Conservation (phyloP, 495 filamentous ascomycete species). For the Trichodelitschia bisporula region DNA sequence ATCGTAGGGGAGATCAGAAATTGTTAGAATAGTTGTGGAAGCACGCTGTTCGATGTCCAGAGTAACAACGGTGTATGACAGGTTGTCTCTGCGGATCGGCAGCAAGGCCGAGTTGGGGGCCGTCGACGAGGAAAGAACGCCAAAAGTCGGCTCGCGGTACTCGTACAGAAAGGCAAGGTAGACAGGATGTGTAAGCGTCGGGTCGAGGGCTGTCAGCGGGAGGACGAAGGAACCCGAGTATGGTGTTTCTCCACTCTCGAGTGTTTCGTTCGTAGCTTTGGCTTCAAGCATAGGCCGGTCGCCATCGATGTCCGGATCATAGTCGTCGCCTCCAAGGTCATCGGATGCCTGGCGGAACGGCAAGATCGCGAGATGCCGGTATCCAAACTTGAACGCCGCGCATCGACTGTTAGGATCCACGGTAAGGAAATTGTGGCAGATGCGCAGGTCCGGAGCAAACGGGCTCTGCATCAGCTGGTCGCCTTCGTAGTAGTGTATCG, state of each 20-base stretch:
- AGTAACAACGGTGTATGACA: slow-evolving; percentile 83
- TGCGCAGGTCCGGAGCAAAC: slow-evolving; percentile 44
- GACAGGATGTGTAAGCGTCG: slow-evolving; percentile 62
- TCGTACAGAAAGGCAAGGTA: slow-evolving; percentile 87
- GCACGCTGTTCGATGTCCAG: slow-evolving; percentile 83
- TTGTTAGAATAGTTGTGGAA: slow-evolving; percentile 76
- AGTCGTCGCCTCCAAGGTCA: slow-evolving; percentile 78
- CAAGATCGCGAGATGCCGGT: slow-evolving; percentile 70
- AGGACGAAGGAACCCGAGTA: slow-evolving; percentile 83
- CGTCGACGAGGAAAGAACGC: slow-evolving; percentile 57
- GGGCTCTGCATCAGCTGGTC: slow-evolving; percentile 58
- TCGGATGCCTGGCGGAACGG: slow-evolving; percentile 70
- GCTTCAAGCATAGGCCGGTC: slow-evolving; percentile 7
- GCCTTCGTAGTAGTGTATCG: slow-evolving; percentile 93
- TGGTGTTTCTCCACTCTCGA: slow-evolving; percentile 40
- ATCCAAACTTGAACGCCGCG: slow-evolving; percentile 76
- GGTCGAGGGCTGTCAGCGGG: slow-evolving; percentile 64
- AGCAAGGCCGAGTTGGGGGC: slow-evolving; percentile 47
- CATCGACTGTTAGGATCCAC: slow-evolving; percentile 84
- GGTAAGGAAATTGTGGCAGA: slow-evolving; percentile 51
- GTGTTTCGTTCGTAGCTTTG: slow-evolving; percentile 8
- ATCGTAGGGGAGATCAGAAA: slow-evolving; percentile 67
- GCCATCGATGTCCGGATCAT: slow-evolving; percentile 54
- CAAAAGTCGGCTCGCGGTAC: slow-evolving; percentile 93
- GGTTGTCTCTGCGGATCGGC: slow-evolving; percentile 54